A percentile compares a stretch with the other conserved stretches of the same genome.
phyloP scores from a whole-genome alignment of 164 flowering plant species.

The Magnolia officinalis region DNA sequence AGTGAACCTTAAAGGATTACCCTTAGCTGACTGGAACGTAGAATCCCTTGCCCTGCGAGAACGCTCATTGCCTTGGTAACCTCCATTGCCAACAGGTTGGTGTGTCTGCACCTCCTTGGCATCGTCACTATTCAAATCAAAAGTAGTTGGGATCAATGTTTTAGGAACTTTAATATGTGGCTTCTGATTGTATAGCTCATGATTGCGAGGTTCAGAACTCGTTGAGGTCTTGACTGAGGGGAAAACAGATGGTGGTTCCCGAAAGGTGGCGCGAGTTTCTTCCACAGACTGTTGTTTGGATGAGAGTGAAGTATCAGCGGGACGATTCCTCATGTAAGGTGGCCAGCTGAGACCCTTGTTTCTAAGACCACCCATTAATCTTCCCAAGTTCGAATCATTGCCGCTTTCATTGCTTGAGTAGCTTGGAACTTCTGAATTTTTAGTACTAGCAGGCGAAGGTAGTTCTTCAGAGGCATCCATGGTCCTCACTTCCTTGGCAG shows the following conservation, averaged over 20 bases:
- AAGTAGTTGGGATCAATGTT: slow-evolving; percentile 14
- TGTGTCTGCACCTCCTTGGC: slow-evolving; percentile 28
- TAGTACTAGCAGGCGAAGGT: slow-evolving; percentile 8
- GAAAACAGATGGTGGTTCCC: too few species aligned
- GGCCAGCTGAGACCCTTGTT: slow-evolving; percentile 54
- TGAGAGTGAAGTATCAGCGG: slow-evolving; percentile 22
- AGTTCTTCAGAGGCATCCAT: slow-evolving; percentile 1
- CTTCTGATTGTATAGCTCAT: slow-evolving; percentile 20
- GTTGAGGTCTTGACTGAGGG: too few species aligned
- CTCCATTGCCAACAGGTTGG: slow-evolving; percentile 17
- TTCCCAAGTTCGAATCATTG: slow-evolving; percentile 41
- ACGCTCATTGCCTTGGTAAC: slow-evolving; percentile 19
- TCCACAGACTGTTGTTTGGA: slow-evolving; percentile 17
- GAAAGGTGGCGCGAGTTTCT: slow-evolving; percentile 6
- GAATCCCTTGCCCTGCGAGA: slow-evolving; percentile 58
- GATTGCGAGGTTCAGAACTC: background rate
- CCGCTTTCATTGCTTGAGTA: slow-evolving; percentile 26
- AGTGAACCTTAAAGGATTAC: slow-evolving; percentile 13
- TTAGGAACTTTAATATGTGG: slow-evolving; percentile 5
- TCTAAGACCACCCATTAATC: slow-evolving; percentile 65
- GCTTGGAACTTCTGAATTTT: slow-evolving; percentile 18
- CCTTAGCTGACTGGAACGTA: slow-evolving; percentile 16
- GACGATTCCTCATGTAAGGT: slow-evolving; percentile 33
- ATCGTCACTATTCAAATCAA: slow-evolving; percentile 13
- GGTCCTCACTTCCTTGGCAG: slow-evolving; percentile 13